These are phyloP conservation scores for Annona squamosa DNA, from an alignment of 164 flowering plant genomes.

Conservation along the genomic window DNA sequence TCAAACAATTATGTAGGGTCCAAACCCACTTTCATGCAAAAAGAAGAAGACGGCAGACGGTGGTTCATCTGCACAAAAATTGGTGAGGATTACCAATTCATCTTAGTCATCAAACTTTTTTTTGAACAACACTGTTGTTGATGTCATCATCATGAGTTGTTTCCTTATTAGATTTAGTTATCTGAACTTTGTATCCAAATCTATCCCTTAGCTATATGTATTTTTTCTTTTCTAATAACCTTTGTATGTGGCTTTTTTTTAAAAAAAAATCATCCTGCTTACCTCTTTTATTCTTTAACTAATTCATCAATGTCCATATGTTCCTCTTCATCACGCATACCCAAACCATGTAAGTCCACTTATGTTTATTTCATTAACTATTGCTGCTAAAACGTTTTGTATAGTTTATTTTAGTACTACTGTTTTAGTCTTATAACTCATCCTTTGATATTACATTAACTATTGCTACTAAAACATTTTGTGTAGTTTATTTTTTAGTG, in stretches of 20 bases:
- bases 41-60: conserved; percentile 50
- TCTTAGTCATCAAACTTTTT: neutral
- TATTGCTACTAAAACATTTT: too few species aligned
- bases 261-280: neutral
- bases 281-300: too few species aligned
- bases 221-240: neutral
- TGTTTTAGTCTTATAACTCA: too few species aligned
- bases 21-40: conserved; percentile 81
- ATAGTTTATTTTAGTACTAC: too few species aligned
- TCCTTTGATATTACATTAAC: too few species aligned
- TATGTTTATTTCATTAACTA: too few species aligned
- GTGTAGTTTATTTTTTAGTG: too few species aligned
- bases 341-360: too few species aligned
- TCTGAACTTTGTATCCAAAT: neutral
- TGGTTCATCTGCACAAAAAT: conserved; percentile 17
- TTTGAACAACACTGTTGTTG: too few species aligned
- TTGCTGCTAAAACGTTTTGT: too few species aligned
- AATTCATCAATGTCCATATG: too few species aligned
- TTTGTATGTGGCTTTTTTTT: neutral
- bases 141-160: neutral
- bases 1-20: conserved; percentile 42
- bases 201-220: neutral
- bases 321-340: too few species aligned
- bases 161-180: neutral
- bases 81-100: conserved; percentile 24